Conservation (phyloP, 805 yeast species). For the Metschnikowia continentalis region DNA sequence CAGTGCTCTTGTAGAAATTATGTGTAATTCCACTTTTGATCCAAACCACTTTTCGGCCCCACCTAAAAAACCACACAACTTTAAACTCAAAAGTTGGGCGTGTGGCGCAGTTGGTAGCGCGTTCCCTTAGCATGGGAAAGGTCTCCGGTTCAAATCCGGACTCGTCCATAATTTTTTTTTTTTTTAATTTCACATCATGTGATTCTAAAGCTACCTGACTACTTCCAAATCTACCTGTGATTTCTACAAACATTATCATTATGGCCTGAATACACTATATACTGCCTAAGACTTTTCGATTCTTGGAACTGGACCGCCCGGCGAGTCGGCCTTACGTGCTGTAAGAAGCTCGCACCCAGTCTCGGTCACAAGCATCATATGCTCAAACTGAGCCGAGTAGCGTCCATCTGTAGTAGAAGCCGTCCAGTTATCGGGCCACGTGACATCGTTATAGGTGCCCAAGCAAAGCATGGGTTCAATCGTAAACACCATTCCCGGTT, state of each 20-base stretch:
- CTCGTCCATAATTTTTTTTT: conserved; percentile 57
- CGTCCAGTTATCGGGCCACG: conserved; percentile 99
- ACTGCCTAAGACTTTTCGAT: too few species aligned
- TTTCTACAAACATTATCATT: background rate
- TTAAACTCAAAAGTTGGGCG: conserved; percentile 41
- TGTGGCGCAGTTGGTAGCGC: conserved; percentile 84
- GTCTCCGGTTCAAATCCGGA: conserved; percentile 61
- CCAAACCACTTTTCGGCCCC: too few species aligned
- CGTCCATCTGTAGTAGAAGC: conserved; percentile 87
- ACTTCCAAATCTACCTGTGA: background rate
- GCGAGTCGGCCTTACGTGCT: conserved; percentile 73
- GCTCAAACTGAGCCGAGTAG: conserved; percentile 91
- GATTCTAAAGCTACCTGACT: background rate
- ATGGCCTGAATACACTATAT: background rate
- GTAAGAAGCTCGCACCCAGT: conserved; percentile 88
- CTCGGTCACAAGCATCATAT: conserved; percentile 87
- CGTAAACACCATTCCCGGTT: conserved; percentile 95
- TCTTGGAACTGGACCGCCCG: conserved; percentile 81
- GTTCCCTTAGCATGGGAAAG: conserved; percentile 58
- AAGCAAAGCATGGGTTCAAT: conserved; percentile 95
- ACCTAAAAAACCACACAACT: background rate
- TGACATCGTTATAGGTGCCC: conserved; percentile 73
- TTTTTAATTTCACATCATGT: too few species aligned
- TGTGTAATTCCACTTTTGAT: too few species aligned
- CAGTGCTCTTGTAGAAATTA: too few species aligned